Percentiles rank a stretch among this genome's conserved stretches.
Conservation (phyloP, 225 moss, liverwort and hornwort genomes). For the Asterella californica region DNA sequence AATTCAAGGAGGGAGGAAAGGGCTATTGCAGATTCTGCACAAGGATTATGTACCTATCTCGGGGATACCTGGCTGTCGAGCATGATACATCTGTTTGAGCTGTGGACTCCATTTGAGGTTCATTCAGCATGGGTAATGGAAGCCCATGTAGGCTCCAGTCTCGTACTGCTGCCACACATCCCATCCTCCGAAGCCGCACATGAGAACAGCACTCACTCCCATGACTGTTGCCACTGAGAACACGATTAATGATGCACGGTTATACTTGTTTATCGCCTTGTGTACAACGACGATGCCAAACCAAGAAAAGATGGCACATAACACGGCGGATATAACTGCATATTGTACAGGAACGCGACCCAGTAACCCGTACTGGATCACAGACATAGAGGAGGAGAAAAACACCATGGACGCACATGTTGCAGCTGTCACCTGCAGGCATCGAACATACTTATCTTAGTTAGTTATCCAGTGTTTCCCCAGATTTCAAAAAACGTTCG, state of each 20-base stretch:
- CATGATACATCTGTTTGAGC: not conserved
- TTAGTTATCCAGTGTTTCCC: no score
- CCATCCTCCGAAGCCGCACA: conserved; percentile 53
- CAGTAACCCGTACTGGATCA: conserved; percentile 69
- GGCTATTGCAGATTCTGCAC: not conserved
- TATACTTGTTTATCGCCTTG: conserved; percentile 49
- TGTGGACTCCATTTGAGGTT: not conserved
- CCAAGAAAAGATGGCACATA: conserved; percentile 55
- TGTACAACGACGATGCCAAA: conserved; percentile 59
- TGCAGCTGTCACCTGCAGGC: conserved; percentile 66
- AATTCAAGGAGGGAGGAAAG: not conserved
- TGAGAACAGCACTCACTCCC: conserved; percentile 59
- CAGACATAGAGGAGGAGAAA: conserved; percentile 81
- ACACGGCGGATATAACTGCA: conserved; percentile 48
- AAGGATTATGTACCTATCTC: not conserved
- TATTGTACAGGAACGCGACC: conserved; percentile 62
- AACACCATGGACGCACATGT: conserved; percentile 81
- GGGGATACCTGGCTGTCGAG: no score
- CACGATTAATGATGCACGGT: conserved; percentile 64
- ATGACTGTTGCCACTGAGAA: conserved; percentile 56
- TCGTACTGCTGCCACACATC: conserved; percentile 51
- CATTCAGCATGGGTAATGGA: conserved; percentile 58
- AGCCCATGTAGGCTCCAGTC: conserved; percentile 67
- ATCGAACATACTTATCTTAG: not conserved
- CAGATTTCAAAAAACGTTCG: no score